Evolutionary conservation across 2,329 filamentous ascomycete genomes (phyloP).

Genomic region (Passalora sequoiae): DNA sequence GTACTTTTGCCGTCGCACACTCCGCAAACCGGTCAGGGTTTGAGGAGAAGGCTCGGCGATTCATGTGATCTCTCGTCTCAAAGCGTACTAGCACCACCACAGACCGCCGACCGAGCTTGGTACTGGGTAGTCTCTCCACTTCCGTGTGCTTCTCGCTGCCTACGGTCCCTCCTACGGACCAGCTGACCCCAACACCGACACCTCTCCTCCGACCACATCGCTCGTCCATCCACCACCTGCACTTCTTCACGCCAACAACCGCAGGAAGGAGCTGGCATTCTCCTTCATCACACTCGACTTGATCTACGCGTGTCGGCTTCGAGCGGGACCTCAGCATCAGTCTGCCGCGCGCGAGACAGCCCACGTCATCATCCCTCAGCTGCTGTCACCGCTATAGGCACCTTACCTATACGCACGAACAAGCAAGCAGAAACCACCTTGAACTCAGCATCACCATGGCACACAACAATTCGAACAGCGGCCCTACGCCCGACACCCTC

Average conservation of each 20-base stretch:
- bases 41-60: too few species aligned
- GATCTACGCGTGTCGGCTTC: neutral
- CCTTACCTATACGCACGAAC: neutral
- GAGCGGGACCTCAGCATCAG: neutral
- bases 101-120: too few species aligned
- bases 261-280: neutral
- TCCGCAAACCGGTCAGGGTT: neutral
- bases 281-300: neutral
- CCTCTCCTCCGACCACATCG: neutral
- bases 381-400: neutral
- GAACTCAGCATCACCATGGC: slow-evolving; percentile 35
- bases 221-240: neutral
- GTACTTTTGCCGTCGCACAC: neutral
- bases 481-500: slow-evolving; percentile 60
- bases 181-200: neutral
- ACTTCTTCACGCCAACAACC: neutral
- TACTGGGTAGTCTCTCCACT: neutral
- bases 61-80: neutral
- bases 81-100: neutral
- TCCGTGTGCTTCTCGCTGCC: neutral
- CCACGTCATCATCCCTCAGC: neutral
- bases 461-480: slow-evolving; percentile 31
- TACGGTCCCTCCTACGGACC: neutral
- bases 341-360: neutral
- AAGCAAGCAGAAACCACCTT: neutral